Evolutionary conservation across 495 filamentous ascomycete species (phyloP).

Genomic region (Chlorociboria aeruginascens): DNA sequence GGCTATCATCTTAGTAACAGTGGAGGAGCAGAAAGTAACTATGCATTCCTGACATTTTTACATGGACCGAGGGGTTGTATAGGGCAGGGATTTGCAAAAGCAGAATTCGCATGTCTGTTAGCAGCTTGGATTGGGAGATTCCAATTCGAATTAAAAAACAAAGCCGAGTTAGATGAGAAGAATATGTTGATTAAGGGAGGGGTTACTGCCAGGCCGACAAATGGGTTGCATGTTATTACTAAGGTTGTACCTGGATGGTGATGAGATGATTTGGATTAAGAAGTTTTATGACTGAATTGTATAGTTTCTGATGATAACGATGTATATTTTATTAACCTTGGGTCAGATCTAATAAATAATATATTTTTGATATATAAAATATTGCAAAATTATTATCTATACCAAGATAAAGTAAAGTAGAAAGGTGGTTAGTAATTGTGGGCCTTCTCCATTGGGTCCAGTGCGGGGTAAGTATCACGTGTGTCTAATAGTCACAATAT

Average conservation of each 20-base stretch:
- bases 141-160: slow-evolving; percentile 49
- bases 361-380: too few relatives aligned
- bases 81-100: slow-evolving; percentile 61
- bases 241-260: slow-evolving; percentile 55
- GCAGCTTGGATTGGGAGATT: slow-evolving; percentile 65
- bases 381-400: too few relatives aligned
- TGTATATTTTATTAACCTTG: too few relatives aligned
- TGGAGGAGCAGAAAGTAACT: slow-evolving; percentile 44
- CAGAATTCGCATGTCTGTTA: slow-evolving; percentile 73
- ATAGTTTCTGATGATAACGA: too few relatives aligned
- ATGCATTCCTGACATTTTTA: slow-evolving; percentile 47
- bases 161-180: slow-evolving; percentile 37
- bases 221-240: slow-evolving; percentile 52
- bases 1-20: slow-evolving; percentile 23
- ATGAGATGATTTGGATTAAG: background rate
- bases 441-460: too few relatives aligned
- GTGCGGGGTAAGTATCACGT: too few relatives aligned
- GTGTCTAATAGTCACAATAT: too few relatives aligned
- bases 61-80: slow-evolving; percentile 52
- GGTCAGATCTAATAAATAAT: too few relatives aligned
- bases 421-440: too few relatives aligned
- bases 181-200: slow-evolving; percentile 46
- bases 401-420: too few relatives aligned
- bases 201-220: slow-evolving; percentile 50
- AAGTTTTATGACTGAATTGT: too few relatives aligned